Evolutionary conservation across 495 filamentous ascomycete genomes (phyloP), one percentile per base, ranked within the genome.

Genomic region (Diplogelasinospora grovesii): DNA sequence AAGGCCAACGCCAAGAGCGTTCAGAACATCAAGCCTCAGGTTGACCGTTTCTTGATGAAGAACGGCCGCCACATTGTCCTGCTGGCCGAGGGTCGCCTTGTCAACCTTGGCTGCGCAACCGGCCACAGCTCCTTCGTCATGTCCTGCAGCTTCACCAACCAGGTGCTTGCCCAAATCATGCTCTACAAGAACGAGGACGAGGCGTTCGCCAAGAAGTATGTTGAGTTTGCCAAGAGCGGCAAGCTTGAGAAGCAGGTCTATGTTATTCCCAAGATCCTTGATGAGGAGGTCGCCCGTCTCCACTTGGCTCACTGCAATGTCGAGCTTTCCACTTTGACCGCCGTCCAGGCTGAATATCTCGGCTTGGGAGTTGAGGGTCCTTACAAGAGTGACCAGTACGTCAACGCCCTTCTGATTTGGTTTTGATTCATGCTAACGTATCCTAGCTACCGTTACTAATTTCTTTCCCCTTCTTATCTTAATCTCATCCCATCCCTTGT

Each of bases 91-190:
- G 92, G 92, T 53, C 90, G 92, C 75, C 85, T 98, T 41, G 93
- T 98, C 71, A 98, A 98, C 78, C 76, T 98, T 40, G 92, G 92
- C 66, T 98, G 92, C 71, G 92, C 92, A 60, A 98, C 92, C 45
- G 92, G 92, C 46, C 92, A 98, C 84, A 95, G 89, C 54, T 96
- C 90, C 34, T 98, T 98, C 73, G 92, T 98, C 78, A 96, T 98
- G 92, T 94, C 87, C 50, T 98, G 92, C 85, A 96, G 89, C 47
- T 98, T 98, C 84, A 95, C 90, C 75, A 98, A 98, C 81, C 92
- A 98, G 78, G 92, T 96, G 50, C 86, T 98, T 61, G 92, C 92
- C 20, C 92, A 98, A 74, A 98, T 98, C 70, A 85, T 95, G 74
- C 76, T 98, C 49, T 98, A 70, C 83, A 97, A 97, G 81, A 81